Evolutionary conservation across 164 flowering plant species (phyloP), one percentile per base, ranked within the genome.

Genomic region (Aristolochia contorta): DNA sequence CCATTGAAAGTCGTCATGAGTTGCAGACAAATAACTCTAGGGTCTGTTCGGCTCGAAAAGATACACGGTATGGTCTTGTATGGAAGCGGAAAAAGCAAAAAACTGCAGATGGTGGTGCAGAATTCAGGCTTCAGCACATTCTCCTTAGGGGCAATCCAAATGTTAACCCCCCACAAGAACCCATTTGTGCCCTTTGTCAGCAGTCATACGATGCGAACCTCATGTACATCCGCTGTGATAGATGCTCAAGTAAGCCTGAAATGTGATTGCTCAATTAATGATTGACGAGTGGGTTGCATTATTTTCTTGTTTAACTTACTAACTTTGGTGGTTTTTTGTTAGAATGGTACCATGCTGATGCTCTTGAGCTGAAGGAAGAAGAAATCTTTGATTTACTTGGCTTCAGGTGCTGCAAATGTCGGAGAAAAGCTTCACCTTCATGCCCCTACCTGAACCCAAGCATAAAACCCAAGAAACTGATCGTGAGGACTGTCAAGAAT

Each of bases 331-430:
- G 16, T 16, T 50, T 18, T 1, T 69, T 50, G 77, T 75, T 85
- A 94, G 99, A 74, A 49, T 94, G 99, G 99, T 85, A 64, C 70
- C 99, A 94, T 74, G 94, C 93, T 59, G 96, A 87, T 52, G 96
- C 99, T 57, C 69, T 94, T 54, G 80, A 81, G 60, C 84, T 94
- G 37, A 74, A 82, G 37, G 97, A 91, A 73, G 76, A 84, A 20
- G 82, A 78, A 69, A 62, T 89, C 57, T 67, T 74, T 56, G 78
- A 79, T 27, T 71, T 94, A 56, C 62, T 73, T 41, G 97, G 99
- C 47, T 94, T 85, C 78, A 89, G 77, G 76, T 94, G 99, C 67
- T 83, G 87, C 81, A 83, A 69, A 65, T 89, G 99, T 64, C 96
- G 96, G 20, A 82, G 89, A 72, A 80, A 78, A 64, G 69, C 46